These are phyloP conservation scores for Eragrostis nindensis DNA, from an alignment of 176 grass and related monocot species.

Conservation along the genomic window DNA sequence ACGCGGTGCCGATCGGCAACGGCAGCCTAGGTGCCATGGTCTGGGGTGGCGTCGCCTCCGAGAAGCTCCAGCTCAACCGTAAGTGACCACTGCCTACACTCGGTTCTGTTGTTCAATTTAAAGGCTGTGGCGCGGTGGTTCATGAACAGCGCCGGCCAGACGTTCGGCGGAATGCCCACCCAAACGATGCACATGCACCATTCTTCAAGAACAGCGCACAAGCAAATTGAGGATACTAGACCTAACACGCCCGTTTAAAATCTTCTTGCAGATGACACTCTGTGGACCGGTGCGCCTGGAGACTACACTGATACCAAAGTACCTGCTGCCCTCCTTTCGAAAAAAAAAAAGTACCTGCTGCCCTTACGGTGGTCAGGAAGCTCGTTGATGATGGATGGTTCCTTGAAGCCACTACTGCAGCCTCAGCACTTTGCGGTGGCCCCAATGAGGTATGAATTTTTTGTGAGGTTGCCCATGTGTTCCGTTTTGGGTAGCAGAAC, in stretches of 20 bases:
- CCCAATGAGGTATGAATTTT: conserved; percentile 50
- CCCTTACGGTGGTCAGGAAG: conserved; percentile 58
- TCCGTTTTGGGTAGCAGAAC: not conserved
- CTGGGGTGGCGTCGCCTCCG: conserved; percentile 82
- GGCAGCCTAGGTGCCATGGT: conserved; percentile 79
- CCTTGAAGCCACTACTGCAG: conserved; percentile 49
- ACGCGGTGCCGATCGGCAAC: conserved; percentile 81
- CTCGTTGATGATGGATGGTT: conserved; percentile 59
- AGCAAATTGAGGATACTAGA: not conserved
- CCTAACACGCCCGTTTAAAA: not conserved
- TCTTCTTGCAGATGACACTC: conserved; percentile 41
- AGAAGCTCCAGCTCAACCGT: conserved; percentile 94
- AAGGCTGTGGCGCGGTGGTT: not conserved
- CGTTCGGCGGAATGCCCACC: conserved; percentile 23
- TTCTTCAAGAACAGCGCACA: not conserved
- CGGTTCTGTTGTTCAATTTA: not conserved
- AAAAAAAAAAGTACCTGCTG: too few species aligned
- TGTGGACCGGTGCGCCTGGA: conserved; percentile 69
- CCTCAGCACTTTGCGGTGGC: conserved; percentile 49
- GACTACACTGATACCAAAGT: conserved; percentile 59
- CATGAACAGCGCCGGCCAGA: not conserved
- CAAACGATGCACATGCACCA: not conserved
- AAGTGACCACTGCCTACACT: not conserved
- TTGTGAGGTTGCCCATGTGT: not conserved
- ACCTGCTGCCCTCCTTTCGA: too few species aligned